Percentiles rank a stretch among this genome's conserved stretches.
phyloP scores from a whole-genome alignment of 352 stramenopile genomes.

The Pythium rhizo-oryzae region DNA sequence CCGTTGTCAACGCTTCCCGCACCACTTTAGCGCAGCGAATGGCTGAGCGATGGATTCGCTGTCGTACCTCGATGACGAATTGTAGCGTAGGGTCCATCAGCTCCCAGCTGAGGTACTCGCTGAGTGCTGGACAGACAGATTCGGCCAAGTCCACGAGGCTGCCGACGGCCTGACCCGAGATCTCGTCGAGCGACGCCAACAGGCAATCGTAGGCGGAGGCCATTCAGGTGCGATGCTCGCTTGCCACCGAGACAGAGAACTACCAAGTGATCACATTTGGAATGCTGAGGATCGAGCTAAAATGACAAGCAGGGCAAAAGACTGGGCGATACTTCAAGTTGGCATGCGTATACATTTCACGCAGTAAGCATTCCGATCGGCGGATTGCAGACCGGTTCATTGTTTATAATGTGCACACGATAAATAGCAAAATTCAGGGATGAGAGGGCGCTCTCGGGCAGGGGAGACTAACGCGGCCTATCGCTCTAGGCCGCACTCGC shows the following conservation, averaged over 20 bases:
- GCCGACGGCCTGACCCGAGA: conserved; percentile 10
- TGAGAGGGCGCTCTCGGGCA: too few species aligned
- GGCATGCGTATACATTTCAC: neutral
- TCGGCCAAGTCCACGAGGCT: conserved; percentile 17
- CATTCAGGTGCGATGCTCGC: neutral
- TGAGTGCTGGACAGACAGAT: conserved; percentile 15
- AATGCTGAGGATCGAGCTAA: too few species aligned
- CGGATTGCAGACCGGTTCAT: neutral
- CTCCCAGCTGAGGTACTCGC: conserved; percentile 17
- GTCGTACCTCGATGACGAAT: conserved; percentile 4
- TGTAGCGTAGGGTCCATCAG: neutral
- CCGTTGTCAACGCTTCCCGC: too few species aligned
- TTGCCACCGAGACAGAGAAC: neutral
- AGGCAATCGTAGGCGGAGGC: neutral
- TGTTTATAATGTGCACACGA: neutral
- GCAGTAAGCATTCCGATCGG: neutral
- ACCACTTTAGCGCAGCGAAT: neutral
- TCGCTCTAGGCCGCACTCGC: conserved; percentile 16
- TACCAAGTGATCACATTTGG: neutral
- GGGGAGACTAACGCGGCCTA: too few species aligned
- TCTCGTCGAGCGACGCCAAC: conserved; percentile 1
- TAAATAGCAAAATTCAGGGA: neutral
- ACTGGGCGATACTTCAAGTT: neutral
- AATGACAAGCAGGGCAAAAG: too few species aligned
- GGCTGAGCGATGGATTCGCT: too few species aligned